Percentiles rank a stretch among this genome's conserved stretches.
phyloP scores from a whole-genome alignment of 331 rosid genomes.

The Pyrus hybrid region DNA sequence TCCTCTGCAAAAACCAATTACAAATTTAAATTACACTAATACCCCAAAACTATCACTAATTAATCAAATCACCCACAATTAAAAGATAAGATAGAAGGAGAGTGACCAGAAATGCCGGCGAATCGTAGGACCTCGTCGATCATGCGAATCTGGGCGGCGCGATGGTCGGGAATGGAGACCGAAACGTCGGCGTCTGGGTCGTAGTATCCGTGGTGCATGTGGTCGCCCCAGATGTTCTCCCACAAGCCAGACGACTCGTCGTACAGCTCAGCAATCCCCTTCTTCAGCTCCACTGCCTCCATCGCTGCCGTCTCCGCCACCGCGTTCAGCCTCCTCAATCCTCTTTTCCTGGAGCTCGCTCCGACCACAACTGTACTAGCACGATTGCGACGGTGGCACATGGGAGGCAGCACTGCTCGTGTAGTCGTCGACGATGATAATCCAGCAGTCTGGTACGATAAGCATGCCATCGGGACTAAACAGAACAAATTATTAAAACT shows the following conservation, averaged over 20 bases:
- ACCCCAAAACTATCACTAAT: background rate
- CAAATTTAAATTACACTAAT: background rate
- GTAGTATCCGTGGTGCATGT: conserved; percentile 92
- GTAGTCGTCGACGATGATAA: background rate
- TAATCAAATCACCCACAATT: background rate
- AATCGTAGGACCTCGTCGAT: conserved; percentile 66
- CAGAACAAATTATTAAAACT: background rate
- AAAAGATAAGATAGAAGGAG: background rate
- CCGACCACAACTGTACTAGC: background rate
- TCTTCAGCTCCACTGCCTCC: conserved; percentile 29
- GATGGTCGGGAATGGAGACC: conserved; percentile 55
- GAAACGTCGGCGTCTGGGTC: conserved; percentile 39
- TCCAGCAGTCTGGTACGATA: background rate
- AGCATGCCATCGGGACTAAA: background rate
- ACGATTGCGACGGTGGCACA: background rate
- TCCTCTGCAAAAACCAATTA: conserved; percentile 12
- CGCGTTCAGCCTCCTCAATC: background rate
- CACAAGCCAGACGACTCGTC: conserved; percentile 73
- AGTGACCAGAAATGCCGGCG: conserved; percentile 31
- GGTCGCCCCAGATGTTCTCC: conserved; percentile 93
- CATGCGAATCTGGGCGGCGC: conserved; percentile 84
- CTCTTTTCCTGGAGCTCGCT: background rate
- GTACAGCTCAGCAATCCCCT: conserved; percentile 73
- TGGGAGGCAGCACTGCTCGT: background rate
- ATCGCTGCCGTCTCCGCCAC: background rate